These are phyloP conservation scores for Pythium monospermum DNA, from an alignment of 352 stramenopile genomes.

Conservation along the genomic window DNA sequence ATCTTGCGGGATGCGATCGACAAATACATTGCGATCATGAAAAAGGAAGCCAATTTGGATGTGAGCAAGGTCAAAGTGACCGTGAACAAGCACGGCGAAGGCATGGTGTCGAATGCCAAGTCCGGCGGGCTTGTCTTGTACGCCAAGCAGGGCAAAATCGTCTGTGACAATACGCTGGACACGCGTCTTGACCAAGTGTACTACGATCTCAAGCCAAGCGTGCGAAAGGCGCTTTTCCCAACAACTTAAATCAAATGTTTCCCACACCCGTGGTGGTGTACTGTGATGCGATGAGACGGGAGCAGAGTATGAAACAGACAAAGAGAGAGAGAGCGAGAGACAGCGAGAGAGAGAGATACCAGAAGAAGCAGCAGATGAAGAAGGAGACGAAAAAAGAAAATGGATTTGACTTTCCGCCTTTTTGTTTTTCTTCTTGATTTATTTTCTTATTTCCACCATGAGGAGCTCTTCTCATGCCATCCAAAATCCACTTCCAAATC, in stretches of 20 bases:
- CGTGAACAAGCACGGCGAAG: slow-evolving; percentile 83
- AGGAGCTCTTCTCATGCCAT: slow-evolving; percentile 8
- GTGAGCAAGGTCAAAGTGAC: slow-evolving; percentile 88
- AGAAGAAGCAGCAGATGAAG: too few species aligned
- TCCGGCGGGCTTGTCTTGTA: slow-evolving; percentile 83
- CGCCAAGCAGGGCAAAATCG: slow-evolving; percentile 93
- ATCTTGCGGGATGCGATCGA: slow-evolving; percentile 84
- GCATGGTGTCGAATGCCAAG: slow-evolving; percentile 78
- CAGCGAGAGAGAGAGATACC: too few species aligned
- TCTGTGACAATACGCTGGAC: slow-evolving; percentile 97
- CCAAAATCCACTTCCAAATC: too few species aligned
- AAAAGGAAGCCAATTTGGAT: slow-evolving; percentile 89
- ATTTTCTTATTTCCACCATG: slow-evolving; percentile 1
- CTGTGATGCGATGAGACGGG: too few species aligned
- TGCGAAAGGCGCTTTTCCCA: slow-evolving; percentile 79
- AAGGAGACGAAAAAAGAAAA: not conserved
- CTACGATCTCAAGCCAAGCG: slow-evolving; percentile 76
- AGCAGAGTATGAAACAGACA: too few species aligned
- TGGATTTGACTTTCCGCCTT: not conserved
- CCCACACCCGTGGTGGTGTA: too few species aligned
- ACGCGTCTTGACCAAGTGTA: slow-evolving; percentile 81
- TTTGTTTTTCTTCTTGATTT: not conserved
- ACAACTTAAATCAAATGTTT: slow-evolving; percentile 38
- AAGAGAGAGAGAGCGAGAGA: too few species aligned
- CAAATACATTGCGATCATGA: slow-evolving; percentile 83